Evolutionary conservation across 148 eudicot species (phyloP).

Genomic region (Cornus kousa): DNA sequence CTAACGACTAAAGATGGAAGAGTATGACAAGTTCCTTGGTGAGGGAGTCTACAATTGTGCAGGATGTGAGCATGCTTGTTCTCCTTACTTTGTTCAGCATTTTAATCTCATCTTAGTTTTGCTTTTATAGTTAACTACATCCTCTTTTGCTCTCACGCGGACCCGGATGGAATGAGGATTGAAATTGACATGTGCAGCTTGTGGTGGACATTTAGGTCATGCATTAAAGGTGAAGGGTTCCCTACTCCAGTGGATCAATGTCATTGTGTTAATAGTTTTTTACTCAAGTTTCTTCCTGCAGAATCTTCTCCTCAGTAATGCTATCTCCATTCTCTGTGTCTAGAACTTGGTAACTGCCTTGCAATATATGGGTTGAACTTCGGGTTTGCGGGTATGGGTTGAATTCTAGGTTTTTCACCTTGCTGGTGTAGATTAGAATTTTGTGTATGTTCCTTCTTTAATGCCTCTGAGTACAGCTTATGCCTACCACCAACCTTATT

Average conservation of each 20-base stretch:
- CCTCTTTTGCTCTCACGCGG: slow-evolving; percentile 44
- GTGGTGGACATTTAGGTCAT: slow-evolving; percentile 96
- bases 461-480: too few species aligned
- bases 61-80: slow-evolving; percentile 58
- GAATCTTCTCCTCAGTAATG: slow-evolving; percentile 16
- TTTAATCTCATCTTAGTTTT: not conserved
- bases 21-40: slow-evolving; percentile 61
- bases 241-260: slow-evolving; percentile 82
- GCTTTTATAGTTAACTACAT: not conserved
- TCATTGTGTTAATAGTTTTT: slow-evolving; percentile 87
- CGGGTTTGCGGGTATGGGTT: not conserved
- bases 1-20: slow-evolving; percentile 17
- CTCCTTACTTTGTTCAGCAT: not conserved
- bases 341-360: not conserved
- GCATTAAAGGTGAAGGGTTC: slow-evolving; percentile 97
- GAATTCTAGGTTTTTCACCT: not conserved
- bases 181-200: slow-evolving; percentile 93
- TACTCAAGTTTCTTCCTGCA: slow-evolving; percentile 62
- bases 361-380: not conserved
- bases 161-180: slow-evolving; percentile 81
- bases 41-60: slow-evolving; percentile 81
- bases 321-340: slow-evolving; percentile 6
- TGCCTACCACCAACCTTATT: too few species aligned
- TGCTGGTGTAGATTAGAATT: not conserved
- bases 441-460: too few species aligned